Conservation (phyloP, 2,329 filamentous ascomycete genomes). For the Ophiostoma ips region DNA sequence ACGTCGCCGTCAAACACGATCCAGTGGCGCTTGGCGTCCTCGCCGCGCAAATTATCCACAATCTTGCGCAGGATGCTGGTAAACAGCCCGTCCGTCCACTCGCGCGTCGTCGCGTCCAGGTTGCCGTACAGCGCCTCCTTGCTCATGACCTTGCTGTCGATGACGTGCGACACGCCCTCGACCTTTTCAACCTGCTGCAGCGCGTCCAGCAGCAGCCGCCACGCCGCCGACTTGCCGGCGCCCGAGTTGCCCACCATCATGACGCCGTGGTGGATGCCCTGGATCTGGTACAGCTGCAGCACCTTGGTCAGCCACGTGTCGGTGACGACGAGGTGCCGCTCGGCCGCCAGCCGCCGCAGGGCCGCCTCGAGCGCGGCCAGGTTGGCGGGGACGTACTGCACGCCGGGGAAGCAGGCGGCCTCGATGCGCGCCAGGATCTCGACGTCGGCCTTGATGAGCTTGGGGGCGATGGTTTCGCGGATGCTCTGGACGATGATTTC, state of each 20-base stretch:
- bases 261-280: slow-evolving; percentile 94
- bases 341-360: slow-evolving; percentile 68
- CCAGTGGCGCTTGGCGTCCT: slow-evolving; percentile 95
- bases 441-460: slow-evolving; percentile 85
- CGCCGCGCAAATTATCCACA: slow-evolving; percentile 93
- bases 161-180: slow-evolving; percentile 92
- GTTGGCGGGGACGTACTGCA: slow-evolving; percentile 83
- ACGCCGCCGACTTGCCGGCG: slow-evolving; percentile 91
- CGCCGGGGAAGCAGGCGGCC: slow-evolving; percentile 73
- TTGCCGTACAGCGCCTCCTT: slow-evolving; percentile 96
- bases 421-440: slow-evolving; percentile 80
- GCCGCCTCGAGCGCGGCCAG: slow-evolving; percentile 66
- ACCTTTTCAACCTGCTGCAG: slow-evolving; percentile 80
- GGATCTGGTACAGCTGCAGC: slow-evolving; percentile 93
- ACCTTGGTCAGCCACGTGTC: slow-evolving; percentile 97
- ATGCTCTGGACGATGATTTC: slow-evolving; percentile 98
- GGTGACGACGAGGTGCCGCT: slow-evolving; percentile 77
- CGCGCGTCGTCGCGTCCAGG: slow-evolving; percentile 87
- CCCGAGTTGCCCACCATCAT: slow-evolving; percentile 99
- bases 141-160: slow-evolving; percentile 99
- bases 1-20: slow-evolving; percentile 99
- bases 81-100: slow-evolving; percentile 98
- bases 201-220: slow-evolving; percentile 83
- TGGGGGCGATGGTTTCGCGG: slow-evolving; percentile 94
- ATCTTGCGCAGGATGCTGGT: slow-evolving; percentile 97